Evolutionary conservation across 306 rosid species (phyloP).

Genomic region (Quercus aquifolioides): DNA sequence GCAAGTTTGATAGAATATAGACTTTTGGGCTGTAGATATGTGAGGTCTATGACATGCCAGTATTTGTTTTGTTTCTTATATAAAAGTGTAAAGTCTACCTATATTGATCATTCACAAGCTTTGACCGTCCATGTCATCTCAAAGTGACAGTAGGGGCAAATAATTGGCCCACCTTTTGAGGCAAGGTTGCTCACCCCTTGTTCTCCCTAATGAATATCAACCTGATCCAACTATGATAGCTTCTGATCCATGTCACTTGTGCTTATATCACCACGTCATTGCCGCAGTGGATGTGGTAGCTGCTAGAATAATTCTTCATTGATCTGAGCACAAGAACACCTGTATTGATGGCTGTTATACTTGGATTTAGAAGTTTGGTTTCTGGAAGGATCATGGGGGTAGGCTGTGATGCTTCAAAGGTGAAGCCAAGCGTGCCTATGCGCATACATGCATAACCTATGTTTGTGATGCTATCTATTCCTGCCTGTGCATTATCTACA

Average conservation of each 20-base stretch:
- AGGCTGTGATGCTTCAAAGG: background rate
- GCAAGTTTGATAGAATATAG: conserved; percentile 44
- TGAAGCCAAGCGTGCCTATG: background rate
- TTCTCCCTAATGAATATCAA: background rate
- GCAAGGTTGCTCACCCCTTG: background rate
- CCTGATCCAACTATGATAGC: background rate
- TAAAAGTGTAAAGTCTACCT: background rate
- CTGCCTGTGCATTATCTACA: conserved; percentile 1
- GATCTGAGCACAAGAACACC: background rate
- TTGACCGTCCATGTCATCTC: background rate
- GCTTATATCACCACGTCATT: background rate
- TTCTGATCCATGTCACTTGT: background rate
- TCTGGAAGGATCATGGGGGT: background rate
- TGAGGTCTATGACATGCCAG: conserved; percentile 16
- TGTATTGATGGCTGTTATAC: background rate
- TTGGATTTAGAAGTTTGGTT: background rate
- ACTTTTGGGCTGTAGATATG: background rate
- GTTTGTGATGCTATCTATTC: background rate
- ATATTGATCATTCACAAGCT: background rate
- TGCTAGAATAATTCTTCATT: background rate
- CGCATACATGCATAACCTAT: background rate
- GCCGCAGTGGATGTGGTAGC: background rate
- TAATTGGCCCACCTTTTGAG: background rate
- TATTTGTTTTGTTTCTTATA: background rate
- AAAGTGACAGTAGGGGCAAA: background rate